Base-by-base conservation (phyloP, 2,329 filamentous ascomycete species). In the Penicillium sp. region DNA sequence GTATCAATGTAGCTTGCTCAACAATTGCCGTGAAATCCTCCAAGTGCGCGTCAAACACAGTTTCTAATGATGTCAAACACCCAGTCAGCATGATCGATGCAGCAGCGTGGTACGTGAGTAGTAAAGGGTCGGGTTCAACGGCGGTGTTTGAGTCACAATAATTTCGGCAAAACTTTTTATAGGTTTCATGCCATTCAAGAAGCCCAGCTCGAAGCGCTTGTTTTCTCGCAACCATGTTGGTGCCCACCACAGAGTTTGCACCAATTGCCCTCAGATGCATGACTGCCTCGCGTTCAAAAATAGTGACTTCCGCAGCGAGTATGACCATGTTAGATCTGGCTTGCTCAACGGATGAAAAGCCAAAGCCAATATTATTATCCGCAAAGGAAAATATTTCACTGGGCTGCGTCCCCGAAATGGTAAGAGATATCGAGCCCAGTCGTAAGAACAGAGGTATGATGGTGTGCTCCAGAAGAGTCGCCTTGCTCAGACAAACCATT, bases 401-500 rank as follows among this genome's bases (percentile, higher is more conserved):
- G 6, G 35, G 29, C 26, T 33, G 44, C 18, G 43, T 44, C 5
- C 42, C 42, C 11, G 49, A 44, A 20, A 51, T 47, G 3, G 48
- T 47, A 11, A 55, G 35, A n/a, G 66, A 56, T 12, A 64, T 31
- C 14, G 59, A 51, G 6, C 59, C 66, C 31, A 70, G 37, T 1
- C 67, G 67, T 6, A 63, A 42, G 33, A 69, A 68, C 9, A 68
- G 59, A 0, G 67, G 67, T 3, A 67, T 56, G 22, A 69, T 67
- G 3, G 54, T 62, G 47, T 65, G 55, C 33, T 65, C 57, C 18
- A 70, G 48, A 15, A 69, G 45, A 3, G 50, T 49, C 18, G 46
- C 33, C 9, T 59, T 64, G 15, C 58, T 45, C 12, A 37, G 23
- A 12, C 58, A 44, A 14, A 64, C 33, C 23, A 27, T 20, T 0